Conservation (phyloP, 179 eudicot species). For the Patellifolia procumbens region DNA sequence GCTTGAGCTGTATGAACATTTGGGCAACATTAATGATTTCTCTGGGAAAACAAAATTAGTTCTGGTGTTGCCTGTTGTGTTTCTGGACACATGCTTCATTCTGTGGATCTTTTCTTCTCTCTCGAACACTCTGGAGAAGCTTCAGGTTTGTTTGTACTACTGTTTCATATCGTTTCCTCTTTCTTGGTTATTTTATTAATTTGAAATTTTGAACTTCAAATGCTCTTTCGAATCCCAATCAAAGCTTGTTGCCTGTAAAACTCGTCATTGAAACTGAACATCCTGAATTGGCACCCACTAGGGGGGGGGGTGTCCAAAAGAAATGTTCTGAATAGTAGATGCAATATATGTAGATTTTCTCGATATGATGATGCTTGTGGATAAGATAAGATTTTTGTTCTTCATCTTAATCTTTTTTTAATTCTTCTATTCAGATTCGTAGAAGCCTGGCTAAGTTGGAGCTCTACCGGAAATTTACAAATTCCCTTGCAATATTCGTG, state of each 20-base stretch:
- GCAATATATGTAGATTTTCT: no score
- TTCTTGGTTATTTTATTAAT: not conserved
- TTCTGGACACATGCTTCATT: slow-evolving; percentile 85
- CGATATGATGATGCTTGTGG: not conserved
- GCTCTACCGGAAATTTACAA: slow-evolving; percentile 82
- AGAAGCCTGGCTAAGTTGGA: slow-evolving; percentile 88
- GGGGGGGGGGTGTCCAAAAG: no score
- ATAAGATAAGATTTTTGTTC: not conserved
- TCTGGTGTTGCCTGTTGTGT: slow-evolving; percentile 82
- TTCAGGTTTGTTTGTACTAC: slow-evolving; percentile 58
- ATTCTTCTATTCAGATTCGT: slow-evolving; percentile 46
- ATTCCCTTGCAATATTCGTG: slow-evolving; percentile 79
- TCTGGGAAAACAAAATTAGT: slow-evolving; percentile 74
- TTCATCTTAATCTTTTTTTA: not conserved
- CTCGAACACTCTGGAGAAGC: slow-evolving; percentile 81
- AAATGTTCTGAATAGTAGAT: no score
- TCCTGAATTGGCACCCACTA: not conserved
- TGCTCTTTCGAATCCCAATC: not conserved
- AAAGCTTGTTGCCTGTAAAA: not conserved
- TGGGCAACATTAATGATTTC: slow-evolving; percentile 88
- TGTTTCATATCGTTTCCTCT: slow-evolving; percentile 4
- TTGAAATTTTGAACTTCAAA: not conserved
- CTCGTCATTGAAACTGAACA: not conserved
- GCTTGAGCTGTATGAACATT: slow-evolving; percentile 82
- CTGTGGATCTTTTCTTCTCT: slow-evolving; percentile 91